Percentiles rank a stretch among this genome's conserved stretches.
Conservation (phyloP, 208 protist genomes). For the Novymonas esmeraldas region DNA sequence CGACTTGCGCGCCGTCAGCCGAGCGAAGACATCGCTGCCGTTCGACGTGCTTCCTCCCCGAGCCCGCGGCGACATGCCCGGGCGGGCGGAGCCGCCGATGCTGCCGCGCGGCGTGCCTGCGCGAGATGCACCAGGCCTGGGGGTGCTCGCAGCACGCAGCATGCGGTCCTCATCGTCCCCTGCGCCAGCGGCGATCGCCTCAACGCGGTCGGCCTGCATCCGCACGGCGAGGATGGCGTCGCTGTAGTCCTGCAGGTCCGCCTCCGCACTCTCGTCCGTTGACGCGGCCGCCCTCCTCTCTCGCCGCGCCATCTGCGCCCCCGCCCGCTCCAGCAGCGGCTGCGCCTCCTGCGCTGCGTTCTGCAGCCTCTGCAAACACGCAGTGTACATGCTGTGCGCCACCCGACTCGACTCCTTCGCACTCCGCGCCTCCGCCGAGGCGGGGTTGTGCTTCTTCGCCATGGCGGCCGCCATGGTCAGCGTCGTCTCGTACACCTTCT, state of each 20-base stretch:
- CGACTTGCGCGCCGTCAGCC: slow-evolving; percentile 4
- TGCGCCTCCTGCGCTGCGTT: slow-evolving; percentile 7
- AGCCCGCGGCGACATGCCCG: slow-evolving; percentile 1
- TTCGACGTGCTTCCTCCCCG: slow-evolving; percentile 3
- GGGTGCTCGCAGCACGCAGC: slow-evolving; percentile 15
- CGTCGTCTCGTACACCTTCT: slow-evolving; percentile 16
- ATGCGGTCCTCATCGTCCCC: slow-evolving; percentile 18
- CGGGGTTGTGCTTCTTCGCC: slow-evolving; percentile 9
- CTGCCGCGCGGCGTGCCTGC: slow-evolving; percentile 21
- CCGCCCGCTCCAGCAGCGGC: slow-evolving; percentile 14
- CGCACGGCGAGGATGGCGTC: slow-evolving; percentile 14
- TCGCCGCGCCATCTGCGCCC: background rate
- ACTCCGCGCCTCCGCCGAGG: slow-evolving; percentile 1
- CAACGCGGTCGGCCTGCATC: slow-evolving; percentile 14
- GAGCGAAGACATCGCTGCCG: slow-evolving; percentile 18
- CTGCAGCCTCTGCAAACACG: slow-evolving; percentile 5
- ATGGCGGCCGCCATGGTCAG: slow-evolving; percentile 9
- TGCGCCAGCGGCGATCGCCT: slow-evolving; percentile 11
- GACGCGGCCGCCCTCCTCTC: background rate
- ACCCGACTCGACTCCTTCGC: slow-evolving; percentile 15
- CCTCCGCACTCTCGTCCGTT: slow-evolving; percentile 9
- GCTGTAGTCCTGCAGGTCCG: slow-evolving; percentile 13
- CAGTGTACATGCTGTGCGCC: slow-evolving; percentile 10
- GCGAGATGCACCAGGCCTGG: slow-evolving; percentile 7
- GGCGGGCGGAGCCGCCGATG: slow-evolving; percentile 12